Evolutionary conservation across 352 stramenopile genomes (phyloP).

Genomic region (Blastocystis sp.): DNA sequence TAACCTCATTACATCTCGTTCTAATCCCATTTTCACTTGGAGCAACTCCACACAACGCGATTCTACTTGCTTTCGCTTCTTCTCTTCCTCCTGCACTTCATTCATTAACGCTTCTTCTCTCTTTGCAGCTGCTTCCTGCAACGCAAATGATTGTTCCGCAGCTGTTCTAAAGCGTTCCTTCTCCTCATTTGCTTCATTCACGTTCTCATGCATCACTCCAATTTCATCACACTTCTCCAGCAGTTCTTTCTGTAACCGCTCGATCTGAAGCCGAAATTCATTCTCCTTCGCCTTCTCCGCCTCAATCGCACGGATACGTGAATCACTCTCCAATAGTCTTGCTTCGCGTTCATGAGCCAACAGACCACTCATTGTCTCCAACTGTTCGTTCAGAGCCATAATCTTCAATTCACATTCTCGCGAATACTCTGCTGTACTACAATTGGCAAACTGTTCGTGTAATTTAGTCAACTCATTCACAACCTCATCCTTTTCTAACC

Average conservation of each 20-base stretch:
- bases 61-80: neutral
- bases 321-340: slow-evolving; percentile 6
- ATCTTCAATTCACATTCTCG: slow-evolving; percentile 42
- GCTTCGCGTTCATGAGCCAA: slow-evolving; percentile 20
- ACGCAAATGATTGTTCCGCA: slow-evolving; percentile 5
- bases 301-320: neutral
- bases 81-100: neutral
- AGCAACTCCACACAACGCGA: slow-evolving; percentile 10
- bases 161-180: neutral
- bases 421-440: slow-evolving; percentile 24
- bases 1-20: neutral
- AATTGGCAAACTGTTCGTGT: slow-evolving; percentile 26
- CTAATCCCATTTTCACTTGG: slow-evolving; percentile 10
- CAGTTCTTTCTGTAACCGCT: neutral
- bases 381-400: slow-evolving; percentile 3
- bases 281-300: slow-evolving; percentile 10
- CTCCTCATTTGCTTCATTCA: neutral
- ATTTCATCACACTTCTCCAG: slow-evolving; percentile 6
- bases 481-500: slow-evolving; percentile 41
- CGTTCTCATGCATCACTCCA: neutral
- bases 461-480: slow-evolving; percentile 6
- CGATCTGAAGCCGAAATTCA: slow-evolving; percentile 34
- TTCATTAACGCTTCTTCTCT: neutral
- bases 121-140: neutral
- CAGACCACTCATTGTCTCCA: slow-evolving; percentile 20